Evolutionary conservation across 2,329 filamentous ascomycete genomes (phyloP).

Genomic region (Ophiobolus disseminans): DNA sequence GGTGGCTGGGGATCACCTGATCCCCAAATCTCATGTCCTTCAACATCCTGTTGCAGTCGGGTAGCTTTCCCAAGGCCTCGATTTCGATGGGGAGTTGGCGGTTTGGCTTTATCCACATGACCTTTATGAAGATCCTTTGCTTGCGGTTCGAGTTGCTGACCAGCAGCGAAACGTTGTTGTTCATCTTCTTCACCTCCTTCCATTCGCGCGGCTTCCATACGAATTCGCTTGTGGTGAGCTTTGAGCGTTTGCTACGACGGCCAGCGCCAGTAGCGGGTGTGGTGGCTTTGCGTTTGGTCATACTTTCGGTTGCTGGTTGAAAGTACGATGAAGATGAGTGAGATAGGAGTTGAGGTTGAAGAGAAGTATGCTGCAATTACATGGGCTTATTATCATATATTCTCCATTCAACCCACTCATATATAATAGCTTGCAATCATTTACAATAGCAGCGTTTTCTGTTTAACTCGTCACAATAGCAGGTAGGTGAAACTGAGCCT

Average conservation of each 20-base stretch:
- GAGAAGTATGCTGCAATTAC: too few relatives aligned
- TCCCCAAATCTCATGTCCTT: too few relatives aligned
- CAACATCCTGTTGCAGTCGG: conserved; percentile 29
- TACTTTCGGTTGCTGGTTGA: too few relatives aligned
- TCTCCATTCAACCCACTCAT: too few relatives aligned
- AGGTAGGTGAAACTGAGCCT: not conserved
- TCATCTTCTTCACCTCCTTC: conserved; percentile 3
- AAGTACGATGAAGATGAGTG: too few relatives aligned
- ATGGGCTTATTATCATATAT: too few relatives aligned
- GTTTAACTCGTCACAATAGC: not conserved
- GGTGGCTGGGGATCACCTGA: too few relatives aligned
- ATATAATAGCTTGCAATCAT: too few relatives aligned
- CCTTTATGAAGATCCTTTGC: conserved; percentile 28
- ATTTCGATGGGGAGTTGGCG: conserved; percentile 21
- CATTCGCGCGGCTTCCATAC: conserved; percentile 17
- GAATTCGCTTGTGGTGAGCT: conserved; percentile 2
- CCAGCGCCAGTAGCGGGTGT: not conserved
- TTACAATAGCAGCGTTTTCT: too few relatives aligned
- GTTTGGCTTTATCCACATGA: conserved; percentile 10
- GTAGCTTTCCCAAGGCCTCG: conserved; percentile 15
- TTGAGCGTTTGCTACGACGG: not conserved
- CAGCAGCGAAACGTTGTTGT: conserved; percentile 12
- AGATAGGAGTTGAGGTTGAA: too few relatives aligned
- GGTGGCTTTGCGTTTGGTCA: conserved; percentile 10
- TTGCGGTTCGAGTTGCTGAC: conserved; percentile 7